Percentiles rank a stretch among this genome's conserved stretches.
Evolutionary conservation across 208 protist genomes (phyloP).

Genomic region (Trypanosoma scelopori): DNA sequence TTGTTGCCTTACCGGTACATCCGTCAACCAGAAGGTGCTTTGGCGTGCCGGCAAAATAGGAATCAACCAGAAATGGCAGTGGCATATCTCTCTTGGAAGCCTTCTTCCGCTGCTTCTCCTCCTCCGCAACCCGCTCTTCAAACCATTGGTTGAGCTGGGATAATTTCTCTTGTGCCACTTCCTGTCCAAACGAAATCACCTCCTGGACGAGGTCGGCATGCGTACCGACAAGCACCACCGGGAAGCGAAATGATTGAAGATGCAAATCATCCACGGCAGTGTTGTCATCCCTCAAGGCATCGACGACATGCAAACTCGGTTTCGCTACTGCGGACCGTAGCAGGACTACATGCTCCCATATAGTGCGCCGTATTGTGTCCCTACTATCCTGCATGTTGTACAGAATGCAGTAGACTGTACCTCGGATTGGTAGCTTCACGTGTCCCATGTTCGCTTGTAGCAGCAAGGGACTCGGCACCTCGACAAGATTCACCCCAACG

Average conservation of each 20-base stretch:
- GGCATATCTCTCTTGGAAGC: not conserved
- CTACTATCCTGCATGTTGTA: constrained; percentile 11
- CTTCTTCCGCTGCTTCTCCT: not conserved
- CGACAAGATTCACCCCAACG: constrained; percentile 23
- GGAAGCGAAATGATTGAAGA: not conserved
- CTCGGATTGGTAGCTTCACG: constrained; percentile 23
- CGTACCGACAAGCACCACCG: constrained; percentile 15
- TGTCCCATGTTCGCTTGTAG: constrained; percentile 2
- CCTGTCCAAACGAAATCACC: not conserved
- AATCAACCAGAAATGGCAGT: constrained; percentile 8
- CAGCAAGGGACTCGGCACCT: constrained; percentile 16
- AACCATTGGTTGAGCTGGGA: constrained; percentile 14
- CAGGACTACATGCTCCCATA: constrained; percentile 9
- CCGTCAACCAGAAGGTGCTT: not conserved
- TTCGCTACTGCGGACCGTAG: constrained; percentile 11
- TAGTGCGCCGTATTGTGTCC: constrained; percentile 1
- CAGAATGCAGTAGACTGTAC: constrained; percentile 17
- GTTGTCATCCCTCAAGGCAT: not conserved
- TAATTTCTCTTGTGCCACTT: constrained; percentile 6
- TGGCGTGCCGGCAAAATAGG: constrained; percentile 1
- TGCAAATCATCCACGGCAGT: not conserved
- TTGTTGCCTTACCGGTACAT: not conserved
- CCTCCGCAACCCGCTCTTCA: constrained; percentile 4
- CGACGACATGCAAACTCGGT: constrained; percentile 10
- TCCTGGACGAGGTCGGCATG: constrained; percentile 7